Percentiles rank a stretch among this genome's conserved stretches.
These are phyloP conservation scores for Penicillium psychrosexuale DNA, from an alignment of 2,329 filamentous ascomycete species.

Conservation along the genomic window DNA sequence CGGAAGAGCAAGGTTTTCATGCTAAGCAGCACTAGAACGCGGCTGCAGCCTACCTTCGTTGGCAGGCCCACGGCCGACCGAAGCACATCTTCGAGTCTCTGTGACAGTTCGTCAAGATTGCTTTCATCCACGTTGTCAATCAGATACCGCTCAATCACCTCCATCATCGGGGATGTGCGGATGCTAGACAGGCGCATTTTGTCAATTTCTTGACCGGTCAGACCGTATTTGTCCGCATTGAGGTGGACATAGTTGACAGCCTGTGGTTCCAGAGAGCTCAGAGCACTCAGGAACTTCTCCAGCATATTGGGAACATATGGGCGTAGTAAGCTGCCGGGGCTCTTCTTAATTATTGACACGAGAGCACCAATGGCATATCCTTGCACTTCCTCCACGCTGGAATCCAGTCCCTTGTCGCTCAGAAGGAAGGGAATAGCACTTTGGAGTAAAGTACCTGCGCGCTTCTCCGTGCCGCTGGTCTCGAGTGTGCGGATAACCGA, in stretches of 20 bases:
- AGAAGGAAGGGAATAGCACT: constrained; percentile 88
- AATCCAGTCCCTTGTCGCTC: constrained; percentile 85
- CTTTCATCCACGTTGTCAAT: constrained; percentile 76
- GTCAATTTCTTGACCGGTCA: constrained; percentile 86
- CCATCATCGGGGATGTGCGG: constrained; percentile 82
- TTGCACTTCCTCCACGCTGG: constrained; percentile 81
- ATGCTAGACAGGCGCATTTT: constrained; percentile 78
- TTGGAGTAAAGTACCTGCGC: constrained; percentile 74
- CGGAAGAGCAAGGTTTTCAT: constrained; percentile 72
- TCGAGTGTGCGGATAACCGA: constrained; percentile 83
- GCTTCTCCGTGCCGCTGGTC: constrained; percentile 63
- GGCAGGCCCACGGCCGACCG: constrained; percentile 86
- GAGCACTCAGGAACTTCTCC: constrained; percentile 72
- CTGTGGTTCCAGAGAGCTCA: constrained; percentile 86
- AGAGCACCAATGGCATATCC: constrained; percentile 78
- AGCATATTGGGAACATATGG: constrained; percentile 80
- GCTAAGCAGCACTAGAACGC: constrained; percentile 78
- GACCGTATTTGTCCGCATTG: constrained; percentile 76
- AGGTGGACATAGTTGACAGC: constrained; percentile 90
- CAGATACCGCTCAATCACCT: constrained; percentile 78
- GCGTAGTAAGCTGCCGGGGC: constrained; percentile 68
- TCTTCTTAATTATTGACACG: constrained; percentile 84
- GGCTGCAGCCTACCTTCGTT: constrained; percentile 86
- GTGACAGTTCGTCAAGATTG: constrained; percentile 72
- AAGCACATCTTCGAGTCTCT: constrained; percentile 71